Evolutionary conservation across 2,329 filamentous ascomycete species (phyloP), one percentile per base, ranked within the genome.

Genomic region (Aspergillus pseudonomiae): DNA sequence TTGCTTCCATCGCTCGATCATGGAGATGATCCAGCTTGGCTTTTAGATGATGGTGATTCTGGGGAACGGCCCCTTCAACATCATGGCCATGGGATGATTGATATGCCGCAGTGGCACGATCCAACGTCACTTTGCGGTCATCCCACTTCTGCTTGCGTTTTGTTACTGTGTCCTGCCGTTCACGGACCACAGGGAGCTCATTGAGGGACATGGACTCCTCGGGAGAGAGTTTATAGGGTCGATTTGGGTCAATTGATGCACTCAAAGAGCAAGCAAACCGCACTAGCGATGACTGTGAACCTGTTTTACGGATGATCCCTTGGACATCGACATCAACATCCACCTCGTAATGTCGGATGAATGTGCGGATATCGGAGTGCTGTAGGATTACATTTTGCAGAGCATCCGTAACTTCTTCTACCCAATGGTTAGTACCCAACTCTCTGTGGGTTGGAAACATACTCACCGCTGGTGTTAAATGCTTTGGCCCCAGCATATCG

Each of bases 381-480:
- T 69, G 62, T 48, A 73, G 61, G 24, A 72, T 73, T 2, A 72
- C 63, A 39, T 72, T 72, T 59, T 72, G 66, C 5, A 73, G 50
- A 41, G 62, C 57, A 62, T 71, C 61, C 1, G 65, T 66, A 62
- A 73, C 61, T 30, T 73, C 67, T 32, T 60, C 70, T 73, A 55
- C 61, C 61, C 53, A 32, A 32, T 32, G 30, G 30, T 32, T 32
- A 32, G 30, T 32, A 32, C 30, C 7, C 30, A 32, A 32, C 30
- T 32, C 30, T 32, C 30, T 32, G 7, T 32, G 30, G 30, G 30
- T 32, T 32, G 30, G 30, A 32, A 32, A 32, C 30, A 48, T 75
- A 74, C 75, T 73, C 68, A 80, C 73, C 34, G 61, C 75, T 79
- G 52, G 76, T 62, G 63, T 80, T 79, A 54, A 81, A 78, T 5